Evolutionary conservation across 2,329 filamentous ascomycete species (phyloP).

Genomic region (Pestalotiopsis sp.): DNA sequence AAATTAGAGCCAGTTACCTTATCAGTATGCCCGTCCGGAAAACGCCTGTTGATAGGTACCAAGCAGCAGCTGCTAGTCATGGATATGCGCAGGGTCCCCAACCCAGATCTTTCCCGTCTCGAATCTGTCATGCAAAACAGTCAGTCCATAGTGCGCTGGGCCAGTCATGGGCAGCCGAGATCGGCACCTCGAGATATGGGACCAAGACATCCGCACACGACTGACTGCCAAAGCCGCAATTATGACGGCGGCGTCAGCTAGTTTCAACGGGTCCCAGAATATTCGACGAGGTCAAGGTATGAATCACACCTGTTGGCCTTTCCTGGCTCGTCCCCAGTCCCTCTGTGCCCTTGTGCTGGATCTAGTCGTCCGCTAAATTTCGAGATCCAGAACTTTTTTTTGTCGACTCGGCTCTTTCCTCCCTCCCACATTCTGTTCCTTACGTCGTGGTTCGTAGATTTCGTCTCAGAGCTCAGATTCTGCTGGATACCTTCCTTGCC

Average conservation of each 20-base stretch:
- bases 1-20: constrained; percentile 4
- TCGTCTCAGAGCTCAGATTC: background rate
- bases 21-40: background rate
- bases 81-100: background rate
- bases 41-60: background rate
- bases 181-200: background rate
- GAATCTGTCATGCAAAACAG: background rate
- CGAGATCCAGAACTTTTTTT: constrained; percentile 3
- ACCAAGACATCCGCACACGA: background rate
- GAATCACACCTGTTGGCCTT: background rate
- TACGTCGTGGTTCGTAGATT: background rate
- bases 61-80: background rate
- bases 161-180: background rate
- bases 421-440: background rate
- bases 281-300: background rate
- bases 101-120: background rate
- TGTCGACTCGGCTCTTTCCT: constrained; percentile 1
- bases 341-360: background rate
- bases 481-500: background rate
- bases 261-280: constrained; percentile 1
- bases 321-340: background rate
- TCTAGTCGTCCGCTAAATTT: background rate
- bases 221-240: background rate
- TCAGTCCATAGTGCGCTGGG: background rate
- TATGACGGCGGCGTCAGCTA: background rate